Evolutionary conservation across 805 yeast genomes (phyloP).

Genomic region (Pichia occidentalis): DNA sequence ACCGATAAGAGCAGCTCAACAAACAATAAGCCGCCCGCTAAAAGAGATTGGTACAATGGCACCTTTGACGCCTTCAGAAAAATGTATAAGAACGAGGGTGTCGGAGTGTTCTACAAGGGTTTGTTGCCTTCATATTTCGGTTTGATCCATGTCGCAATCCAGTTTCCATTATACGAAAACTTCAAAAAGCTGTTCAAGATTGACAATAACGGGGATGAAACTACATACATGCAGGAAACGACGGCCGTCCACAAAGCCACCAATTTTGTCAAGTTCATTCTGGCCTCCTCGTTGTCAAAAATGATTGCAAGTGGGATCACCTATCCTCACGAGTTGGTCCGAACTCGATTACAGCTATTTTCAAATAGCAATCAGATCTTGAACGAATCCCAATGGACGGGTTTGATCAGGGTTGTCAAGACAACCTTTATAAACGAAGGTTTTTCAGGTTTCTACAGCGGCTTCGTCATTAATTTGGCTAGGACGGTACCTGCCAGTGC

Average conservation of each 20-base stretch:
- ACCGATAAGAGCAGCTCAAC: slow-evolving; percentile 11
- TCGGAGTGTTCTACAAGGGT: slow-evolving; percentile 79
- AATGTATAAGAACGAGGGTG: slow-evolving; percentile 77
- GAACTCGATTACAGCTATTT: slow-evolving; percentile 80
- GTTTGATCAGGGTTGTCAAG: slow-evolving; percentile 27
- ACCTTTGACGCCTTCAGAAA: slow-evolving; percentile 77
- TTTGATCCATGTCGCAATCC: slow-evolving; percentile 87
- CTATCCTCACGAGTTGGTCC: slow-evolving; percentile 90
- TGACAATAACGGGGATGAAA: slow-evolving; percentile 10
- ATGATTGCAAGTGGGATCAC: slow-evolving; percentile 85
- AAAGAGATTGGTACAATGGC: slow-evolving; percentile 50
- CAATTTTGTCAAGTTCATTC: slow-evolving; percentile 37
- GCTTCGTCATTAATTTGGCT: slow-evolving; percentile 76
- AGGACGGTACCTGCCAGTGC: slow-evolving; percentile 95
- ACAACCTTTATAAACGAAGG: slow-evolving; percentile 63
- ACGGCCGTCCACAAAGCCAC: slow-evolving; percentile 6
- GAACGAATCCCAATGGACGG: slow-evolving; percentile 24
- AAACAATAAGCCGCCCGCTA: neutral
- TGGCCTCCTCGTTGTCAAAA: slow-evolving; percentile 76
- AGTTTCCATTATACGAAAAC: slow-evolving; percentile 88
- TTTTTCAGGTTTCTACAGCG: slow-evolving; percentile 76
- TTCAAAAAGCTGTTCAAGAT: slow-evolving; percentile 49
- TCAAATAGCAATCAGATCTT: slow-evolving; percentile 14
- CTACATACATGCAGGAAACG: slow-evolving; percentile 9
- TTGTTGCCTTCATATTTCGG: slow-evolving; percentile 88